Conservation (phyloP, 805 yeast genomes). For the Saccharomycopsis lassenensis region DNA sequence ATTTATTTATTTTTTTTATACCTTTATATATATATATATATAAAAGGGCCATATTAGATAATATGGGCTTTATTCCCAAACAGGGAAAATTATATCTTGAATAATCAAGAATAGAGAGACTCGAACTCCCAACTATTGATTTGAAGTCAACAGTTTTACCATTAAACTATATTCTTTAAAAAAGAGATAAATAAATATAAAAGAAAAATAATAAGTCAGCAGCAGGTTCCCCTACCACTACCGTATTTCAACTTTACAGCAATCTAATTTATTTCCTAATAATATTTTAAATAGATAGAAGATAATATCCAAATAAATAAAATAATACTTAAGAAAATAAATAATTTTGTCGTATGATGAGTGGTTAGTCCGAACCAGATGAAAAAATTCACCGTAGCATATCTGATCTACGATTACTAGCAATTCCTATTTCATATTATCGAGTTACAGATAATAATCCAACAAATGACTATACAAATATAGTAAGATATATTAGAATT, state of each 20-base stretch:
- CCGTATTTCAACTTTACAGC: constrained; percentile 20
- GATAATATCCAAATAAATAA: constrained; percentile 1
- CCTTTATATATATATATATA: constrained; percentile 5
- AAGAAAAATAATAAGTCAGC: constrained; percentile 15
- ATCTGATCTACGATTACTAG: constrained; percentile 19
- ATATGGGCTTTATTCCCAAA: constrained; percentile 1
- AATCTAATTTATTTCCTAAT: constrained; percentile 8
- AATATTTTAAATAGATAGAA: neutral
- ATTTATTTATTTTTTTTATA: constrained; percentile 2
- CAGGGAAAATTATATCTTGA: neutral
- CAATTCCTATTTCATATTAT: constrained; percentile 18
- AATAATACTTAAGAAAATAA: constrained; percentile 8
- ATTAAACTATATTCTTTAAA: constrained; percentile 15
- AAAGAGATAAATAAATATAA: constrained; percentile 1
- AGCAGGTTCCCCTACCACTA: constrained; percentile 20
- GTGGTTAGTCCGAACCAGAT: constrained; percentile 20
- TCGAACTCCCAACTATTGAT: constrained; percentile 17
- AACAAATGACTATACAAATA: constrained; percentile 9
- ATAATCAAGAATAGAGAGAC: constrained; percentile 15
- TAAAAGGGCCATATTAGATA: constrained; percentile 1
- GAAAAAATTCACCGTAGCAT: constrained; percentile 19
- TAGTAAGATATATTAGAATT: constrained; percentile 10
- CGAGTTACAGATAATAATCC: constrained; percentile 19
- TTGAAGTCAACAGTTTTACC: constrained; percentile 16
- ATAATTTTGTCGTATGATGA: constrained; percentile 19